Base-by-base conservation (phyloP, 305 asterid genomes). In the Withania somnifera region DNA sequence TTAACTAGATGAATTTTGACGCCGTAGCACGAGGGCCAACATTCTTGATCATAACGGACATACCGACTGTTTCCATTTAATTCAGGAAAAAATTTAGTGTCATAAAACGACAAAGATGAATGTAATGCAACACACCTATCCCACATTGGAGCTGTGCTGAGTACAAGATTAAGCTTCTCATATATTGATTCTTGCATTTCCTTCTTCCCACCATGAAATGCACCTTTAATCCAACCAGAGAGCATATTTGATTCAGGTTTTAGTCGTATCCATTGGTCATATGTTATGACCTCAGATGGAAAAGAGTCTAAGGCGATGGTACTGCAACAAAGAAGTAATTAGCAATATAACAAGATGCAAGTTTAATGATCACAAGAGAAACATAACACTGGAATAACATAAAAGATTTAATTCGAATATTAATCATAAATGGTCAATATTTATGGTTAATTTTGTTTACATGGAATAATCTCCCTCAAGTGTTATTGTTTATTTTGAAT, bases 131-230 rank as follows among this genome's bases (percentile, higher is more conserved):
- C 86, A 9, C 68, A 95, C 98, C 98, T 95, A 82, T 93, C 99
- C 89, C 84, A 93, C 82, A 85, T 82, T 67, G 99, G 99, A 83
- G 98, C 92, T 3, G 98, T 93, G 89, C 88, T 84, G 81, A 95
- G 93, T 87, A 90, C 87, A 80, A 82, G 81, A 86, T 88, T 89
- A 40, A 95, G 91, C 83, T 89, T 92, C 83, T 90, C 91, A 26
- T 69, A 81, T 78, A 92, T 86, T 0, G 95, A 89, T 58, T 91
- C 93, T 58, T 86, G 95, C 61, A 52, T 77, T 82, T 95, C 94
- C 86, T 90, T 93, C 86, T 90, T 94, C 84, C 94, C 95, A 81
- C 92, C 56, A 66, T 66, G 82, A 87, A 95, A 88, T 82, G 92
- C 87, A 81, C 90, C 96, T 85, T 91, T 95, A 75, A 92, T 86